A percentile compares a stretch with the other conserved stretches of the same genome.
These are phyloP conservation scores for Mycena citricolor DNA, from an alignment of 1,284 basidiomycete species.

Conservation along the genomic window DNA sequence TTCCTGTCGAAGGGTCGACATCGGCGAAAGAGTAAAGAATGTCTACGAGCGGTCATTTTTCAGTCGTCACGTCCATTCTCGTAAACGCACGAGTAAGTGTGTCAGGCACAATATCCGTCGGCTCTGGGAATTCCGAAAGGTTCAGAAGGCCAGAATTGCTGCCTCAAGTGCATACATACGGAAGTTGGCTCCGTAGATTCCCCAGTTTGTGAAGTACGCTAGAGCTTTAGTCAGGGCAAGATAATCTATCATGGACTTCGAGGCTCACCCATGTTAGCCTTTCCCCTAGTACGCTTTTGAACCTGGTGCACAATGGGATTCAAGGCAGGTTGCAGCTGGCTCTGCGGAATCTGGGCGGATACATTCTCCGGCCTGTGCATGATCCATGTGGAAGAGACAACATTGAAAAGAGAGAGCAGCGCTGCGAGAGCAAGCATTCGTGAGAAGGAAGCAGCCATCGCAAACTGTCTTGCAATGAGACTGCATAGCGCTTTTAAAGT, in stretches of 20 bases:
- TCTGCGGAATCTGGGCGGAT: conserved; percentile 7
- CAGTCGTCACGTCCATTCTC: too few species aligned
- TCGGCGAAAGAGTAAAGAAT: conserved; percentile 89
- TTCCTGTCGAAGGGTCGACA: conserved; percentile 64
- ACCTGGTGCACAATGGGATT: conserved; percentile 42
- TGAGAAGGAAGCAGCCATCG: too few species aligned
- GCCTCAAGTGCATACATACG: conserved; percentile 40
- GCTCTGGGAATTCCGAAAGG: conserved; percentile 29
- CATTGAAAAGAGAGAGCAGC: conserved; percentile 8
- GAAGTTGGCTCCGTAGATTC: conserved; percentile 82
- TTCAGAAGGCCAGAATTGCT: conserved; percentile 9
- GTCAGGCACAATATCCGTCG: conserved; percentile 56
- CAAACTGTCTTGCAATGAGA: too few species aligned
- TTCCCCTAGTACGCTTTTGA: conserved; percentile 47
- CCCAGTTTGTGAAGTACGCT: conserved; percentile 43
- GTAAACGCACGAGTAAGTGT: conserved; percentile 46
- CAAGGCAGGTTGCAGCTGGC: conserved; percentile 28
- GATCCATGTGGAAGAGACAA: conserved; percentile 48
- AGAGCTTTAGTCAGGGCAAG: too few species aligned
- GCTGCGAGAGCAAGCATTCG: too few species aligned
- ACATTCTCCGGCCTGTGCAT: conserved; percentile 54
- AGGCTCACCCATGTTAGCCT: conserved; percentile 53
- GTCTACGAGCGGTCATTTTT: conserved; percentile 45
- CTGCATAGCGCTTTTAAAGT: too few species aligned
- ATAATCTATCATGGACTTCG: conserved; percentile 11